phyloP scores from a whole-genome alignment of 495 filamentous ascomycete species.

The Aspergillus haitiensis region DNA sequence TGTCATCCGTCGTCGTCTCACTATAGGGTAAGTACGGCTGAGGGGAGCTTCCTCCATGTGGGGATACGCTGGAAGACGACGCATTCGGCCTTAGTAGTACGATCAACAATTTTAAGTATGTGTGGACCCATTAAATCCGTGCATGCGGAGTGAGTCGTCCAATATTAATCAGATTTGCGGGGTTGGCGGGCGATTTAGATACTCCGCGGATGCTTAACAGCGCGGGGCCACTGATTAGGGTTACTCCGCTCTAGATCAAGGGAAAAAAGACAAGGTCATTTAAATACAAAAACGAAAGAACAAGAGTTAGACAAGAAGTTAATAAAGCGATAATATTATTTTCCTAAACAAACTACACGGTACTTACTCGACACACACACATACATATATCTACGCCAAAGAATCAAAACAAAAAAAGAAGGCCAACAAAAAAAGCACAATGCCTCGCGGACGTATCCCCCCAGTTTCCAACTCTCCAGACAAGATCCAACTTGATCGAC shows the following conservation, averaged over 20 bases:
- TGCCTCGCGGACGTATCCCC: conserved; percentile 13
- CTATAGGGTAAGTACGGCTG: too few species aligned
- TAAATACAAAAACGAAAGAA: background rate
- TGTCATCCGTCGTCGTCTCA: too few species aligned
- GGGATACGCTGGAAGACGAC: too few species aligned
- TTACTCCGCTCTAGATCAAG: background rate
- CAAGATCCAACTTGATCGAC: conserved; percentile 51
- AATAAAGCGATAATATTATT: background rate
- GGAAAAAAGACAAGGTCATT: too few species aligned
- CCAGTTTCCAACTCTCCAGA: conserved; percentile 15
- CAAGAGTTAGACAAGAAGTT: background rate
- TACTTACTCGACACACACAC: background rate
- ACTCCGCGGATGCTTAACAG: conserved; percentile 19
- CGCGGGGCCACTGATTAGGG: background rate
- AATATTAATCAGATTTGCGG: background rate
- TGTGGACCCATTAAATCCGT: too few species aligned
- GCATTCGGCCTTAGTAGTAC: too few species aligned
- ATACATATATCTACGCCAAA: too few species aligned
- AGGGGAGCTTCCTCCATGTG: too few species aligned
- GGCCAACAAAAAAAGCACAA: background rate
- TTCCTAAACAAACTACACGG: background rate
- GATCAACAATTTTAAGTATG: too few species aligned
- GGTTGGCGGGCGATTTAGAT: background rate
- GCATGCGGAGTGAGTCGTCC: too few species aligned
- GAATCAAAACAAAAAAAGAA: background rate